These are phyloP conservation scores for Myxozyma neglecta DNA, from an alignment of 805 yeast species.

Conservation along the genomic window DNA sequence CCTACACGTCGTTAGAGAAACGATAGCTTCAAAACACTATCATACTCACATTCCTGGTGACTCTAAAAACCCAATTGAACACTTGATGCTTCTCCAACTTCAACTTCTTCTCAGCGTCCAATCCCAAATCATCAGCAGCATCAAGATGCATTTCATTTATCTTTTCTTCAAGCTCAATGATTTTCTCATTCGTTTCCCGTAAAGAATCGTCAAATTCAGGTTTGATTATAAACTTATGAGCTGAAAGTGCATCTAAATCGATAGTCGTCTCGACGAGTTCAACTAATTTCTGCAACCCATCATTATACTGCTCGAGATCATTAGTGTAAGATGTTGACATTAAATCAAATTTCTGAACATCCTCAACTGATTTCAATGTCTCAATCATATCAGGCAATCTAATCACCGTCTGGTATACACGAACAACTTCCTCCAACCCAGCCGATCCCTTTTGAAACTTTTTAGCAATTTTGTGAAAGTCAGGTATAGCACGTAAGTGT, in stretches of 20 bases:
- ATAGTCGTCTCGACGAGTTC: conserved; percentile 91
- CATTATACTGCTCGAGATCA: conserved; percentile 53
- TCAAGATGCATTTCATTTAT: conserved; percentile 62
- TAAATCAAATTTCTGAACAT: conserved; percentile 40
- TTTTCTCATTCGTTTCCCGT: conserved; percentile 55
- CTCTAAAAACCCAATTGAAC: conserved; percentile 93
- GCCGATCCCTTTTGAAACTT: conserved; percentile 59
- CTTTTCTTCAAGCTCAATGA: conserved; percentile 54
- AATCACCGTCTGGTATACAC: conserved; percentile 77
- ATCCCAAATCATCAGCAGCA: conserved; percentile 70
- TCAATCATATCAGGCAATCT: conserved; percentile 68
- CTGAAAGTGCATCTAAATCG: conserved; percentile 77
- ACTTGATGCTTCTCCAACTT: conserved; percentile 83
- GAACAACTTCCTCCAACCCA: conserved; percentile 81
- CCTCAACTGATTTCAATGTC: conserved; percentile 48
- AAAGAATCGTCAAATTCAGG: conserved; percentile 87
- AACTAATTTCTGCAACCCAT: conserved; percentile 63
- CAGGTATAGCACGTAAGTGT: conserved; percentile 74
- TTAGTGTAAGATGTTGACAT: conserved; percentile 56
- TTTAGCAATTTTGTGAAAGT: conserved; percentile 70
- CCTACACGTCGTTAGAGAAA: conserved; percentile 42
- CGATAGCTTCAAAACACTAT: conserved; percentile 31
- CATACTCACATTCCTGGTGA: conserved; percentile 57
- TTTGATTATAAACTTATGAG: conserved; percentile 79
- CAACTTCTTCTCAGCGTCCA: conserved; percentile 84